These are phyloP conservation scores for Entophlyctis luteolus DNA, from an alignment of 192 early-diverging fungal species.

Conservation along the genomic window DNA sequence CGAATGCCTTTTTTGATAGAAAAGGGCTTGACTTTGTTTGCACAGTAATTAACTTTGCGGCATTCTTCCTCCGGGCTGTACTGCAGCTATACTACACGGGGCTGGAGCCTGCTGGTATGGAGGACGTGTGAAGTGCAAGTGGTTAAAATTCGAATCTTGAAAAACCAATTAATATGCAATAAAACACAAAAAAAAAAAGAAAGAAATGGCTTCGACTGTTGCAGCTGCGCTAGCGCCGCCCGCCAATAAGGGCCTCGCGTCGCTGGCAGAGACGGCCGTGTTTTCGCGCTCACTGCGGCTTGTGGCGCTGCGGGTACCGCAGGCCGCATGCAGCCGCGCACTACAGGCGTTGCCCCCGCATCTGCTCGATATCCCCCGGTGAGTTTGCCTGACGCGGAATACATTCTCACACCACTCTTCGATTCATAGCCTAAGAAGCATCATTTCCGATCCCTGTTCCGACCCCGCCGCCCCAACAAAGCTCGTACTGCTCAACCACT, in stretches of 20 bases:
- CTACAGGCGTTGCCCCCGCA: conserved; percentile 40
- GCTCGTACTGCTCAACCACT: conserved; percentile 49
- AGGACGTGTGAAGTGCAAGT: neutral
- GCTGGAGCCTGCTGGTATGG: conserved; percentile 1
- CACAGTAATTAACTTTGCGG: conserved; percentile 5
- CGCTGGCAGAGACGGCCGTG: conserved; percentile 41
- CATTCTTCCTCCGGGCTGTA: conserved; percentile 9
- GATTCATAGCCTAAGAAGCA: conserved; percentile 14
- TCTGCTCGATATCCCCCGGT: conserved; percentile 5
- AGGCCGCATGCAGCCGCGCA: conserved; percentile 49
- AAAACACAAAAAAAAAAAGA: conserved; percentile 1
- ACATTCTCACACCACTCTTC: neutral
- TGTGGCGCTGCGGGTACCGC: conserved; percentile 61
- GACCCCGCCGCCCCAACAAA: conserved; percentile 10
- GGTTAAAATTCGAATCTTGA: neutral
- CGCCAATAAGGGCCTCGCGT: conserved; percentile 61
- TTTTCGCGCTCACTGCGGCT: conserved; percentile 60
- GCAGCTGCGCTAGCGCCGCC: conserved; percentile 47
- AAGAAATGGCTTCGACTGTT: neutral
- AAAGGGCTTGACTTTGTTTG: too few relatives aligned
- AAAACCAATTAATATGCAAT: neutral
- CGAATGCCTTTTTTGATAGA: too few relatives aligned
- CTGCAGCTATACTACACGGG: conserved; percentile 12
- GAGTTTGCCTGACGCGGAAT: neutral
- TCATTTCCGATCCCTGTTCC: conserved; percentile 13